Evolutionary conservation across 2,329 filamentous ascomycete species (phyloP).

Genomic region (Colletotrichum plurivorum): DNA sequence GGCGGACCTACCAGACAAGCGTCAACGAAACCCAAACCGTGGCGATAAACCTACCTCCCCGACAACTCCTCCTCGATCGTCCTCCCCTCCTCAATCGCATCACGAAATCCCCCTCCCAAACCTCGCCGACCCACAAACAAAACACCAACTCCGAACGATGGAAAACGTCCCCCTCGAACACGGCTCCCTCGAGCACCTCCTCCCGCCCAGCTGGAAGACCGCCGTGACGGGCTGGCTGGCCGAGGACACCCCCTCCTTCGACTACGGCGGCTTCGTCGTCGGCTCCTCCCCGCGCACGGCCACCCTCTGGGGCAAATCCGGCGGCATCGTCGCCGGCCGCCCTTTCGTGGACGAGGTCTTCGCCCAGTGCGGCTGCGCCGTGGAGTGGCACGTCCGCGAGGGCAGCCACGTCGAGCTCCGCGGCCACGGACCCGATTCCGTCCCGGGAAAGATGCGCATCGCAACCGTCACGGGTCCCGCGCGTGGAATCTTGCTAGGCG

Average conservation of each 20-base stretch:
- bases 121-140: too few relatives aligned
- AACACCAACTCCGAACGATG: constrained; percentile 12
- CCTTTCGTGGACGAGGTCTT: constrained; percentile 98
- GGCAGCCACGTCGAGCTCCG: constrained; percentile 75
- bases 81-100: neutral
- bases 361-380: constrained; percentile 87
- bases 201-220: constrained; percentile 88
- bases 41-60: constrained; percentile 10
- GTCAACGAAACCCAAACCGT: constrained; percentile 22
- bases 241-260: constrained; percentile 96
- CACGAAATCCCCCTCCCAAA: neutral
- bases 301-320: constrained; percentile 78
- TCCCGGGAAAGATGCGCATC: constrained; percentile 67
- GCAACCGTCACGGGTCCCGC: constrained; percentile 91
- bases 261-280: constrained; percentile 98
- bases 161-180: constrained; percentile 46
- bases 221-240: constrained; percentile 88
- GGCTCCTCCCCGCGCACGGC: constrained; percentile 77
- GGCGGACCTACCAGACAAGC: neutral
- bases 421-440: constrained; percentile 60
- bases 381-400: constrained; percentile 89
- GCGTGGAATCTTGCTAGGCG: constrained; percentile 85
- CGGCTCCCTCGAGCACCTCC: constrained; percentile 74
- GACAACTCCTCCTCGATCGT: neutral
- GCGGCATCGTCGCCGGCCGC: constrained; percentile 88